Evolutionary conservation across 352 stramenopile genomes (phyloP).

Genomic region (Phytophthora quininea): DNA sequence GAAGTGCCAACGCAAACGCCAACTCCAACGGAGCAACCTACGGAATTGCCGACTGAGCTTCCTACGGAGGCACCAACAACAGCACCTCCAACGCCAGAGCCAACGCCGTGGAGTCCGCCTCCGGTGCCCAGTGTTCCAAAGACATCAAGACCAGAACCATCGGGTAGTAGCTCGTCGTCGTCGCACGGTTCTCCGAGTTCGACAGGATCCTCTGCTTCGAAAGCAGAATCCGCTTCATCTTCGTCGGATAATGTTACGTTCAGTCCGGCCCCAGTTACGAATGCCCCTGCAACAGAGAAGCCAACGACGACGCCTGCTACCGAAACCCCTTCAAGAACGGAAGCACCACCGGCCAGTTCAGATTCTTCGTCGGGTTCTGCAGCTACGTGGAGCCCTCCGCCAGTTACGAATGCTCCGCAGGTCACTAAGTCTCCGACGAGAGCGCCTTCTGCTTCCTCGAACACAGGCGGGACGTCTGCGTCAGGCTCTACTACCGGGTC

Average conservation of each 20-base stretch:
- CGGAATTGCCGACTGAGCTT: conserved; percentile 6
- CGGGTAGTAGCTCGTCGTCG: conserved; percentile 11
- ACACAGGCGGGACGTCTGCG: conserved; percentile 8
- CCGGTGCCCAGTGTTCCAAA: conserved; percentile 25
- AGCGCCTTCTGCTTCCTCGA: conserved; percentile 13
- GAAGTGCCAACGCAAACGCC: no score
- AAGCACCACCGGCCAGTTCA: no score
- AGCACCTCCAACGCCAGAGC: conserved; percentile 11
- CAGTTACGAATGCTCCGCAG: conserved; percentile 25
- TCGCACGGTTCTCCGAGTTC: conserved; percentile 11
- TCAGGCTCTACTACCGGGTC: conserved; percentile 24
- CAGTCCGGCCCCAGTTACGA: conserved; percentile 35
- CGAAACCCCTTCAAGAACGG: conserved; percentile 7
- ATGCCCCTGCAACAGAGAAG: conserved; percentile 10
- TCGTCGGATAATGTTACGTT: conserved; percentile 17
- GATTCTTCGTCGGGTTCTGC: conserved; percentile 23
- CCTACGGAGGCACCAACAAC: background rate
- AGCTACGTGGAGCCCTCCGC: conserved; percentile 28
- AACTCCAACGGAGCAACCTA: conserved; percentile 10
- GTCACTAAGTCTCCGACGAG: conserved; percentile 21
- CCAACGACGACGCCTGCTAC: conserved; percentile 20
- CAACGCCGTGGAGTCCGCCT: conserved; percentile 24
- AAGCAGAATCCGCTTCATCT: conserved; percentile 1
- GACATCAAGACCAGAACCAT: conserved; percentile 10
- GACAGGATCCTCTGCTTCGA: conserved; percentile 15